Conservation (phyloP, 768 basidiomycete species). For the Russula sp. region DNA sequence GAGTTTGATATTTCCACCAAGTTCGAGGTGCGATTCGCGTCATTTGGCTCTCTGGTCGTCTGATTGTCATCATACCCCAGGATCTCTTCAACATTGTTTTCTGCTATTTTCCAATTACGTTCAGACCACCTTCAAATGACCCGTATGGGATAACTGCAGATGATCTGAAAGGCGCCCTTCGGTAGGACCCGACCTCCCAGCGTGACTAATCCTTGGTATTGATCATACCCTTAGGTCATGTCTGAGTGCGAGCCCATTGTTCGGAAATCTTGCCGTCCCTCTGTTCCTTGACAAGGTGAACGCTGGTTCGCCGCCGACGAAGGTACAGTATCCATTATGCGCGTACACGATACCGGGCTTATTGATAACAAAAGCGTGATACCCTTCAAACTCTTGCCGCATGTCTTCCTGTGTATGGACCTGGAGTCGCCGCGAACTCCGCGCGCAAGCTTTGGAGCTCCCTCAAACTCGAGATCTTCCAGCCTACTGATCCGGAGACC, state of each 20-base stretch:
- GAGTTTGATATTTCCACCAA: slow-evolving; percentile 77
- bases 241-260: slow-evolving; percentile 70
- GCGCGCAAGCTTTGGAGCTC: slow-evolving; percentile 85
- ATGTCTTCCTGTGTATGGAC: slow-evolving; percentile 84
- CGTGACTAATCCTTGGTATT: background rate
- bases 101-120: slow-evolving; percentile 98
- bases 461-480: slow-evolving; percentile 92
- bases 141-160: slow-evolving; percentile 89
- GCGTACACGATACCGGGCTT: slow-evolving; percentile 4
- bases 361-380: slow-evolving; percentile 57
- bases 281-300: slow-evolving; percentile 89
- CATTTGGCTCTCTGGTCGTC: background rate
- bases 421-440: slow-evolving; percentile 48
- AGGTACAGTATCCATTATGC: slow-evolving; percentile 44
- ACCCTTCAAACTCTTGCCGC: slow-evolving; percentile 69
- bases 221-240: slow-evolving; percentile 44
- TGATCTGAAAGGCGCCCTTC: slow-evolving; percentile 68
- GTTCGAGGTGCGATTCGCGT: slow-evolving; percentile 58
- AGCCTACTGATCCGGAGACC: slow-evolving; percentile 75
- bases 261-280: slow-evolving; percentile 80
- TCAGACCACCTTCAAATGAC: slow-evolving; percentile 89
- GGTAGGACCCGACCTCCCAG: slow-evolving; percentile 36
- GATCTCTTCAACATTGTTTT: slow-evolving; percentile 91
- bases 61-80: slow-evolving; percentile 36
- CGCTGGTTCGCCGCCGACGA: slow-evolving; percentile 72